Evolutionary conservation across 2,329 filamentous ascomycete species (phyloP), one percentile per base, ranked within the genome.

Genomic region (Septoria linicola): DNA sequence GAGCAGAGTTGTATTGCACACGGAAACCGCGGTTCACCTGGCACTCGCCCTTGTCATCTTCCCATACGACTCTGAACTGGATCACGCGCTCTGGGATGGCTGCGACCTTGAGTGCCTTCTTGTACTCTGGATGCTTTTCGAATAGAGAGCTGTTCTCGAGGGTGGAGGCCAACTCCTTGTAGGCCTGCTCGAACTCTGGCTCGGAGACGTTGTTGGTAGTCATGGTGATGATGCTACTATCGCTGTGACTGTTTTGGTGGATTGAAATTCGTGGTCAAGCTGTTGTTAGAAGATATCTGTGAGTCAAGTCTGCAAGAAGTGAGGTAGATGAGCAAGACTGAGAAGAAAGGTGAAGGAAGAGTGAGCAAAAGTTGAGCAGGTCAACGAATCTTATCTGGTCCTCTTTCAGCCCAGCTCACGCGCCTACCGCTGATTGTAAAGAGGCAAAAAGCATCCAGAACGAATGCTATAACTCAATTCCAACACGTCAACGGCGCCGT

Each of bases 21-120:
- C 93, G 88, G 81, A 87, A 96, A 63, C 90, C 93, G 60, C 88
- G 86, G 84, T 96, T 96, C 76, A 96, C 86, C 76, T 95, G 88
- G 66, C 91, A 79, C 70, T 88, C 70, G 75, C 88, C 87, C 73
- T 89, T 85, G 80, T 97, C 93, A 72, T 96, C 84, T 75, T 96
- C 91, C 93, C 93, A 97, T 69, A 88, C 84, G 51, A 99, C 90
- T 63, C 93, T 87, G 85, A 99, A 99, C 76, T 97, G 91, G 72
- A 97, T 88, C 69, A 96, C 75, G 61, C 93, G 90, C 82, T 99
- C 93, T 51, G 93, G 93, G 68, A 97, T 84, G 63, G 92, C 84
- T 70, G 85, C 85, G 64, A 99, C 84, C 69, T 87, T 80, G 64
- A 97, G 87, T 53, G 92, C 93, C 65, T 84, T 95, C 74, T 84